Evolutionary conservation across 164 flowering plant species (phyloP), one percentile per base, ranked within the genome.

Genomic region (Magnolia changhungtana): DNA sequence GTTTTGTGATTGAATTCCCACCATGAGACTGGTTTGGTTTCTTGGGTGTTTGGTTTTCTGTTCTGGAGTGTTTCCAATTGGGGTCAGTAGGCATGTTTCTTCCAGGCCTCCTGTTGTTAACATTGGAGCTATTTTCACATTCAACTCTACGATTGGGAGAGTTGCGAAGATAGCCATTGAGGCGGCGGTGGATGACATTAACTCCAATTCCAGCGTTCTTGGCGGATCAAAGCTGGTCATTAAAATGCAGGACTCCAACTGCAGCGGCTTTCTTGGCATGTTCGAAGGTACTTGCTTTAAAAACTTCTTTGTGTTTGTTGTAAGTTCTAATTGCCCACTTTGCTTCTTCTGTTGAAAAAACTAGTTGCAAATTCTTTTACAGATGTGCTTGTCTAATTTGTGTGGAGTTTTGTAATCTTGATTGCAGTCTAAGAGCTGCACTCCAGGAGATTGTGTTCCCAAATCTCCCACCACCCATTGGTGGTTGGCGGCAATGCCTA

Each of bases 121-220:
- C 74, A 81, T 95, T 79, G 98, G 99, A 70, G 93, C 94, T 23
- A 74, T 95, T 73, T 86, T 93, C 70, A 77, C 90, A 11, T 87
- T 86, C 68, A 78, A 91, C 50, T 93, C 99, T 23, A 85, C 90
- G 29, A 90, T 93, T 49, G 99, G 98, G n/a, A 87, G 82, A 84
- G 96, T 88, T 49, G 97, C 98, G 16, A 89, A 89, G 82, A 80
- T 90, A 78, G 96, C 98, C 4, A 91, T 93, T 67, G 84, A 86
- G 67, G 88, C 88, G 68, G 98, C 97, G 50, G 89, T 93, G 50
- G 83, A 91, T 74, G 99, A 95, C 86, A 91, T 95, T 18, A 95
- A 95, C 75, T 73, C 89, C 52, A 76, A 93, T 78, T 82, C 89
- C n/a, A 83, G 79, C 78, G 79, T 93, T 77, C 97, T 95, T 31